Conservation (phyloP, 2,329 filamentous ascomycete genomes). For the Colletotrichum sp. region DNA sequence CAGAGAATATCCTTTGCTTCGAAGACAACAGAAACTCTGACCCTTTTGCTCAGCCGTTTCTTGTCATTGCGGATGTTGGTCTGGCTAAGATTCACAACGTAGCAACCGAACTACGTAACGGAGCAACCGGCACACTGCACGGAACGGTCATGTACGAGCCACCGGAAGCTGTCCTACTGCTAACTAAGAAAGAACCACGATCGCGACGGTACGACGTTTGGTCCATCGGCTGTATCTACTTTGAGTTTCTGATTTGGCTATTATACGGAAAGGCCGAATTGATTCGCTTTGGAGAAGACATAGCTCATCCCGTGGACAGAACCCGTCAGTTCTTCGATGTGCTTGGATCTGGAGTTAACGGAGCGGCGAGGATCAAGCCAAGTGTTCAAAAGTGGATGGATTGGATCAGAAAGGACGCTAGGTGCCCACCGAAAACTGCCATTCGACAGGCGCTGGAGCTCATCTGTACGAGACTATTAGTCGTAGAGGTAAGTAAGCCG, state of each 20-base stretch:
- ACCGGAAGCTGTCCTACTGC: background rate
- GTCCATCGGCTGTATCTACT: constrained; percentile 33
- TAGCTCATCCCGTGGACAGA: background rate
- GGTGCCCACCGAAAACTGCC: background rate
- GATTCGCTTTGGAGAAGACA: no score
- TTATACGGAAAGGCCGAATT: constrained; percentile 19
- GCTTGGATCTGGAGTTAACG: rapidly evolving
- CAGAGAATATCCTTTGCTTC: constrained; percentile 9
- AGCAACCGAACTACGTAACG: background rate
- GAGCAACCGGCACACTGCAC: background rate
- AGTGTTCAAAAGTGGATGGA: background rate
- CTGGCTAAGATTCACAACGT: background rate
- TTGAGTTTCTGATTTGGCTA: constrained; percentile 34
- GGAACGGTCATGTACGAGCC: background rate
- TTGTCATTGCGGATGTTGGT: constrained; percentile 4
- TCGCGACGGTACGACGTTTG: constrained; percentile 33
- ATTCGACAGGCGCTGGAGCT: background rate
- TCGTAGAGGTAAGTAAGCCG: background rate
- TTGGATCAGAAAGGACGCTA: background rate
- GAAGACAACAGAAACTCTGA: background rate
- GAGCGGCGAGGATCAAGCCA: background rate
- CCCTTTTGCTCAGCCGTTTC: background rate
- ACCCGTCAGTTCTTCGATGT: background rate
- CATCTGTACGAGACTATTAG: background rate
- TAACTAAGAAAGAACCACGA: background rate